Evolutionary conservation across 352 stramenopile genomes (phyloP).

Genomic region (Stramenopiles sp.): DNA sequence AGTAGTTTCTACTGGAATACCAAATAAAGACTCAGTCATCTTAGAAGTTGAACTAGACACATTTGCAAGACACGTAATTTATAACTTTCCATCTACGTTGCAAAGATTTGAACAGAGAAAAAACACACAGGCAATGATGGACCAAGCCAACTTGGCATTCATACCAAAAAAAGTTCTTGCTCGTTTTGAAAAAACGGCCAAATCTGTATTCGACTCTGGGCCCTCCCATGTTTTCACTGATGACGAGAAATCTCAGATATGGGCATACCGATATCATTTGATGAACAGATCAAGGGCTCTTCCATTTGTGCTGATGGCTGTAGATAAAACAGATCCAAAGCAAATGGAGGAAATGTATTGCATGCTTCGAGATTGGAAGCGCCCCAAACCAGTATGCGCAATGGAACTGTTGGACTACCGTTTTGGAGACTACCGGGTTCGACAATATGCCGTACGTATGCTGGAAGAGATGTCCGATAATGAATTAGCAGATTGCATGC

Average conservation of each 20-base stretch:
- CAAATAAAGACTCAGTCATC: too few relatives aligned
- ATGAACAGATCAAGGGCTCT: not conserved
- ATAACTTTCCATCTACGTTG: too few relatives aligned
- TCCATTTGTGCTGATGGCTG: not conserved
- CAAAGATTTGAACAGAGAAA: too few relatives aligned
- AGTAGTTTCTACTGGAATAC: too few relatives aligned
- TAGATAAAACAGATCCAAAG: not conserved
- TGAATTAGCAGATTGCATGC: conserved; percentile 59
- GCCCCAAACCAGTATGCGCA: conserved; percentile 35
- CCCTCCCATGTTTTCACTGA: not conserved
- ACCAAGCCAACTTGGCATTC: too few relatives aligned
- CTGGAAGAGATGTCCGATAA: conserved; percentile 56
- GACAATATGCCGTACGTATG: conserved; percentile 46
- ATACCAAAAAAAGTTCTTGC: not conserved
- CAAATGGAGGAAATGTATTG: not conserved
- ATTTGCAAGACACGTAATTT: too few relatives aligned
- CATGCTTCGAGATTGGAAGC: not conserved
- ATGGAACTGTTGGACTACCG: conserved; percentile 52
- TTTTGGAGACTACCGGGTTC: conserved; percentile 46
- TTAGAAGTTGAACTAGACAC: too few relatives aligned
- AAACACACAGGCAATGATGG: too few relatives aligned
- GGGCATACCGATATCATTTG: not conserved
- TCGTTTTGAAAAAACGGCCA: not conserved
- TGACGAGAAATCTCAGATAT: not conserved
- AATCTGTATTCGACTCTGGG: not conserved